These are phyloP conservation scores for Alternaria sp. DNA, from an alignment of 2,329 filamentous ascomycete species.

Conservation along the genomic window DNA sequence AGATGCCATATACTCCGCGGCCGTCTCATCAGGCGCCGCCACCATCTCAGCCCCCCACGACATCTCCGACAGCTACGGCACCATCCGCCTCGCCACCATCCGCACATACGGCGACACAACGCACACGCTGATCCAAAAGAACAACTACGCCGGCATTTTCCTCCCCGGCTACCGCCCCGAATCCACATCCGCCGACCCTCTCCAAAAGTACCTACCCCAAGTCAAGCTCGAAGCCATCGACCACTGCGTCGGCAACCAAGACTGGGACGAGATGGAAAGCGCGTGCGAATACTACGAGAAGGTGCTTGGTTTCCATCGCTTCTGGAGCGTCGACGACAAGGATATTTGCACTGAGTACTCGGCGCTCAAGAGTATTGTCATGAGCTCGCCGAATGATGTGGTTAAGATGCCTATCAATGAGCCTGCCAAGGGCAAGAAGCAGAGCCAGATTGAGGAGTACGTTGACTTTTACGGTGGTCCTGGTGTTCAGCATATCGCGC, in stretches of 20 bases:
- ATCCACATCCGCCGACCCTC: conserved; percentile 52
- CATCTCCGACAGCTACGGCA: conserved; percentile 65
- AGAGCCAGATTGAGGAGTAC: conserved; percentile 88
- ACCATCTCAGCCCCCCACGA: conserved; percentile 67
- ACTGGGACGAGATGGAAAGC: conserved; percentile 85
- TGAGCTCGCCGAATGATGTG: conserved; percentile 81
- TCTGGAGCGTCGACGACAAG: conserved; percentile 95
- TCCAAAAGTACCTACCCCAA: conserved; percentile 62
- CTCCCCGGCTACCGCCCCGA: conserved; percentile 78
- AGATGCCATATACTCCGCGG: conserved; percentile 76
- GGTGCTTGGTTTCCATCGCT: conserved; percentile 90
- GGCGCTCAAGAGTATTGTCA: conserved; percentile 86
- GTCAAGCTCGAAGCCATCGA: conserved; percentile 78
- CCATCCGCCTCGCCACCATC: conserved; percentile 78
- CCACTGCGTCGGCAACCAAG: conserved; percentile 97
- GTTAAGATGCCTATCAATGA: conserved; percentile 99
- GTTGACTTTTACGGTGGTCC: conserved; percentile 88
- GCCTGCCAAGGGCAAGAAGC: conserved; percentile 86
- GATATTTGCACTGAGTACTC: conserved; percentile 93
- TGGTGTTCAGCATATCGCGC: conserved; percentile 92
- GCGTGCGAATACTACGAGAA: conserved; percentile 79
- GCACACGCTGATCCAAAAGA: conserved; percentile 83
- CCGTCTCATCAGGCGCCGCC: conserved; percentile 68
- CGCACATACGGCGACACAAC: conserved; percentile 94
- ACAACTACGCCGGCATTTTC: conserved; percentile 75